A percentile compares a stretch with the other conserved stretches of the same genome.
Evolutionary conservation across 768 basidiomycete species (phyloP).

Genomic region (Pulveroboletus sp.): DNA sequence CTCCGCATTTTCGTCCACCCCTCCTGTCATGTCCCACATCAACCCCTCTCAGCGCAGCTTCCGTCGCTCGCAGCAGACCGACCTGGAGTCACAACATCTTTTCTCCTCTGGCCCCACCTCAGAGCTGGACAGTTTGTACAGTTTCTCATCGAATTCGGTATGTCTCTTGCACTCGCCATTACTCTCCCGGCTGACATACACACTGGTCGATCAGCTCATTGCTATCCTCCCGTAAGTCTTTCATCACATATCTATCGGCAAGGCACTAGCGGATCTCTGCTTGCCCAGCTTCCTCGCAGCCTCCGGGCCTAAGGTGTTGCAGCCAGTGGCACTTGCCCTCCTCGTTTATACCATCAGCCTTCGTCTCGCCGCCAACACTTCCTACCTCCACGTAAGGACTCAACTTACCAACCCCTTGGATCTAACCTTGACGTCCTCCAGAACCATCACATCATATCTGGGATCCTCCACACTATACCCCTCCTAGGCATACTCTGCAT

Average conservation of each 20-base stretch:
- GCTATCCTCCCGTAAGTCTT: constrained; percentile 16
- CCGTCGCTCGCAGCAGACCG: not conserved
- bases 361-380: constrained; percentile 5
- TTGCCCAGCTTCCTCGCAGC: not conserved
- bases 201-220: constrained; percentile 3
- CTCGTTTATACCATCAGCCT: constrained; percentile 25
- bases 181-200: not conserved
- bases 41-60: no score
- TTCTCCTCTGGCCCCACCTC: not conserved
- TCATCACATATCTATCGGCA: not conserved
- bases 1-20: no score
- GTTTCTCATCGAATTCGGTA: constrained; percentile 15
- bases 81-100: not conserved
- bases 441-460: constrained; percentile 5
- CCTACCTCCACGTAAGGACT: constrained; percentile 7
- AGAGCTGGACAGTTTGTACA: constrained; percentile 14
- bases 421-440: not conserved
- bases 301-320: constrained; percentile 8
- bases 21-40: no score
- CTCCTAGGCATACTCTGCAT: constrained; percentile 9
- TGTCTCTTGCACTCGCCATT: not conserved
- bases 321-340: constrained; percentile 8
- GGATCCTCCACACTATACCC: constrained; percentile 18
- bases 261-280: not conserved
- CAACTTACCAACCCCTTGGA: not conserved